phyloP scores from a whole-genome alignment of 164 flowering plant species.

The Platanus orientalis region DNA sequence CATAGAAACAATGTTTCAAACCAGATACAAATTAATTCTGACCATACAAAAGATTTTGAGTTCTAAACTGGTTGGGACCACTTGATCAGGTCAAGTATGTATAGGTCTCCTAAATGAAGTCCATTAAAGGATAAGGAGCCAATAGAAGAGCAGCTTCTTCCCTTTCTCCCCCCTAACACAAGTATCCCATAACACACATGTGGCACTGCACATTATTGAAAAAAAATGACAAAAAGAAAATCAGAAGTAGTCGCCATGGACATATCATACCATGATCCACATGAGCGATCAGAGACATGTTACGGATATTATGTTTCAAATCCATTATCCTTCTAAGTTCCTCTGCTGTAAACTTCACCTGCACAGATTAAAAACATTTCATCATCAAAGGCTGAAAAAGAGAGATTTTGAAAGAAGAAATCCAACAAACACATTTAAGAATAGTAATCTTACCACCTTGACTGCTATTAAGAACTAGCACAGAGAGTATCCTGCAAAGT shows the following conservation, averaged over 20 bases:
- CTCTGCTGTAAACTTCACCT: conserved; percentile 34
- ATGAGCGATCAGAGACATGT: conserved; percentile 31
- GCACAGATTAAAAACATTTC: conserved; percentile 1
- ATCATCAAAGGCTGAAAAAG: not conserved
- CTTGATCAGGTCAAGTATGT: too few relatives aligned
- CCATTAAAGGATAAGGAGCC: too few relatives aligned
- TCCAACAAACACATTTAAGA: not conserved
- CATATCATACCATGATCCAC: conserved; percentile 31
- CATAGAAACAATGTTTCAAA: too few relatives aligned
- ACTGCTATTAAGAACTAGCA: not conserved
- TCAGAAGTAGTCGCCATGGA: not conserved
- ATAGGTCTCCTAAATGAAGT: too few relatives aligned
- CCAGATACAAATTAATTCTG: too few relatives aligned
- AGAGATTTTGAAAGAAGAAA: not conserved
- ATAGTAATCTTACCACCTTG: conserved; percentile 10
- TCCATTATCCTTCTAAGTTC: conserved; percentile 34
- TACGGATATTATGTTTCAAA: conserved; percentile 26
- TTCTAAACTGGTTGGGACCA: too few relatives aligned
- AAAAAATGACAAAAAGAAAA: not conserved
- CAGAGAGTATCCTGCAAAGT: conserved; percentile 3
- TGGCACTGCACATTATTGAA: too few relatives aligned
- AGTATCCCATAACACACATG: too few relatives aligned
- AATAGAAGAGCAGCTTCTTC: too few relatives aligned
- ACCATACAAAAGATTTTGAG: too few relatives aligned
- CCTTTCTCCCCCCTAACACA: too few relatives aligned